These are phyloP conservation scores for Ganoderma lucidum DNA, from an alignment of 1,284 basidiomycete species.

Conservation along the genomic window DNA sequence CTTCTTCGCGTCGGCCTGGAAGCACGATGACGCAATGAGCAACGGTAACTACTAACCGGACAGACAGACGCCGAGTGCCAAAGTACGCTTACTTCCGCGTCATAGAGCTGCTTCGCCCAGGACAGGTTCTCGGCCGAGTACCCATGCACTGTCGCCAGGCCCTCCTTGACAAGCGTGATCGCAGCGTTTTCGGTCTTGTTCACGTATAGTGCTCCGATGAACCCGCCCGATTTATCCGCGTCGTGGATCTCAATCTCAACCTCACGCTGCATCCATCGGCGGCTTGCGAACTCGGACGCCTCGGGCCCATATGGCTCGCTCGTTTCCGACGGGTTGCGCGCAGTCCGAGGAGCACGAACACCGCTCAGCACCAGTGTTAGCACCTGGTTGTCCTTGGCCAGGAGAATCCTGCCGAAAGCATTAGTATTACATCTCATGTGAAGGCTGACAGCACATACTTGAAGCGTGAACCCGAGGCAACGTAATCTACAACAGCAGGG, in stretches of 20 bases:
- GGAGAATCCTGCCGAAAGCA: conserved; percentile 62
- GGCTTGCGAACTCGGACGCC: conserved; percentile 82
- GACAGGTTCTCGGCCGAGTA: conserved; percentile 87
- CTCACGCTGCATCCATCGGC: conserved; percentile 92
- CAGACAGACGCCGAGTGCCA: conserved; percentile 14
- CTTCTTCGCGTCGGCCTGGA: conserved; percentile 82
- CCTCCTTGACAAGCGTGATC: conserved; percentile 84
- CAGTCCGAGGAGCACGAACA: conserved; percentile 85
- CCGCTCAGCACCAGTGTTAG: conserved; percentile 90
- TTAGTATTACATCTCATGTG: conserved; percentile 7
- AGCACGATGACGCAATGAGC: conserved; percentile 11
- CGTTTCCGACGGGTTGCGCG: conserved; percentile 85
- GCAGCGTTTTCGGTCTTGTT: conserved; percentile 89
- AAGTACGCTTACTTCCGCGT: conserved; percentile 74
- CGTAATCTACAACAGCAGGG: conserved; percentile 91
- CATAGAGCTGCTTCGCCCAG: conserved; percentile 82
- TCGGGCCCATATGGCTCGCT: conserved; percentile 91
- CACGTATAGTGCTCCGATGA: conserved; percentile 90
- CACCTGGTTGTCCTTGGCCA: conserved; percentile 93
- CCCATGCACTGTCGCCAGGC: conserved; percentile 86
- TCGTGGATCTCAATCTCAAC: conserved; percentile 92
- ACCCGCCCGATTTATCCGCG: conserved; percentile 95
- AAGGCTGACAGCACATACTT: conserved; percentile 60
- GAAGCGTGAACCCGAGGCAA: conserved; percentile 93
- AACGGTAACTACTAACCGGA: conserved; percentile 1